phyloP scores from a whole-genome alignment of 306 rosid species.

The Pyrus communis region DNA sequence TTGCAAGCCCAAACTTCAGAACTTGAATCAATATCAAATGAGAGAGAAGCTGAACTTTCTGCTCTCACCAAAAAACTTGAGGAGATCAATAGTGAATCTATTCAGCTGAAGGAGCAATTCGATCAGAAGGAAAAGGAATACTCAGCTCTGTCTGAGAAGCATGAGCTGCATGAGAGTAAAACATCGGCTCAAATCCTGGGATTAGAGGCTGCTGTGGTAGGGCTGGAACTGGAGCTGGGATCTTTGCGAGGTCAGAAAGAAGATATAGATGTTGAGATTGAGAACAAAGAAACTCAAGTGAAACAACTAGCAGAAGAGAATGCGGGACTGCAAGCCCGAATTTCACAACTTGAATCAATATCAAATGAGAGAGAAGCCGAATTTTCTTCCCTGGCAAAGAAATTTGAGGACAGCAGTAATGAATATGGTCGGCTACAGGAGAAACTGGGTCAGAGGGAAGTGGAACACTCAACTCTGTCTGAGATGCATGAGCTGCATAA shows the following conservation, averaged over 20 bases:
- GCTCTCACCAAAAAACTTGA: slow-evolving; percentile 36
- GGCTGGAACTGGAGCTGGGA: slow-evolving; percentile 36
- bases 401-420: slow-evolving; percentile 21
- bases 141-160: slow-evolving; percentile 45
- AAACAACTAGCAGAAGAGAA: slow-evolving; percentile 43
- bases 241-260: slow-evolving; percentile 40
- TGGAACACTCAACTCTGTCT: too few relatives aligned
- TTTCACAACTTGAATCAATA: slow-evolving; percentile 42
- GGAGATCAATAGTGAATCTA: slow-evolving; percentile 24
- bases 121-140: slow-evolving; percentile 46
- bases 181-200: slow-evolving; percentile 33
- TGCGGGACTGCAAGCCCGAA: slow-evolving; percentile 33
- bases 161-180: slow-evolving; percentile 36
- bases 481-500: too few relatives aligned
- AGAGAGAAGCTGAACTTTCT: slow-evolving; percentile 47
- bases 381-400: slow-evolving; percentile 34
- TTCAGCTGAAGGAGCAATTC: slow-evolving; percentile 38
- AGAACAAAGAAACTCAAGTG: slow-evolving; percentile 32
- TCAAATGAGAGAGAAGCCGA: slow-evolving; percentile 46
- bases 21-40: slow-evolving; percentile 33
- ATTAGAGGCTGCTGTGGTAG: slow-evolving; percentile 33
- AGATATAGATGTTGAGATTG: slow-evolving; percentile 39
- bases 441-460: too few relatives aligned
- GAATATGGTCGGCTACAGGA: slow-evolving; percentile 9
- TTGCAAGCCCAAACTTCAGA: slow-evolving; percentile 23